Evolutionary conservation across 768 basidiomycete species (phyloP).

Genomic region (Tephrocybe sp.): DNA sequence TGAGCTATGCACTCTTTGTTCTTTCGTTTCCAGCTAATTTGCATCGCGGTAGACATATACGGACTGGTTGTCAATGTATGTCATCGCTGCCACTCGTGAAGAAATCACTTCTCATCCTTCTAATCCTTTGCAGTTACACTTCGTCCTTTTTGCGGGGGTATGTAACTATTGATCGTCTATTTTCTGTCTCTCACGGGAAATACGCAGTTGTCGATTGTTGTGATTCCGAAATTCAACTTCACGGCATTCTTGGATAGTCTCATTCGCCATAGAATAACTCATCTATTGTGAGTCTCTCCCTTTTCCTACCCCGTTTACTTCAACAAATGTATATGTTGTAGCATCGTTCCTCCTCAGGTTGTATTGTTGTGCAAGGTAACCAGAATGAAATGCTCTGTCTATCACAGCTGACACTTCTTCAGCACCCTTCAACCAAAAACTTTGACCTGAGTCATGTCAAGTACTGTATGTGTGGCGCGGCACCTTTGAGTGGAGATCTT

Average conservation of each 20-base stretch:
- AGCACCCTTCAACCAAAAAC: slow-evolving; percentile 54
- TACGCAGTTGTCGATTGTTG: slow-evolving; percentile 50
- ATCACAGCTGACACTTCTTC: neutral
- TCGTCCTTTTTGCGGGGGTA: slow-evolving; percentile 53
- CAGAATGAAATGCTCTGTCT: neutral
- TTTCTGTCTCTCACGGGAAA: slow-evolving; percentile 1
- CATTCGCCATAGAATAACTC: slow-evolving; percentile 50
- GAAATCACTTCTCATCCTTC: no score
- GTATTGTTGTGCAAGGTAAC: slow-evolving; percentile 68
- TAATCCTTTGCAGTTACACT: slow-evolving; percentile 47
- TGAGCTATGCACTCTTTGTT: slow-evolving; percentile 29
- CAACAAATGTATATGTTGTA: slow-evolving; percentile 21
- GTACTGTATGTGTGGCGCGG: slow-evolving; percentile 58
- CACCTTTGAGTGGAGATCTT: slow-evolving; percentile 61
- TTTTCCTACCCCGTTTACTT: neutral
- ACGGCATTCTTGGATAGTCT: slow-evolving; percentile 55
- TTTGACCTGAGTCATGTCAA: slow-evolving; percentile 54
- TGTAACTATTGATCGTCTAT: slow-evolving; percentile 11
- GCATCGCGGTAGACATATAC: slow-evolving; percentile 70
- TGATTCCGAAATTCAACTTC: slow-evolving; percentile 69
- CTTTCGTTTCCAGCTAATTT: no score
- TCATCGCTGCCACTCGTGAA: no score
- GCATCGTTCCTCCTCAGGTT: slow-evolving; percentile 66
- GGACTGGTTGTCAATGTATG: slow-evolving; percentile 58
- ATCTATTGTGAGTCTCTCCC: slow-evolving; percentile 46